phyloP scores from a whole-genome alignment of 164 flowering plant genomes.

The Aristolochia californica region DNA sequence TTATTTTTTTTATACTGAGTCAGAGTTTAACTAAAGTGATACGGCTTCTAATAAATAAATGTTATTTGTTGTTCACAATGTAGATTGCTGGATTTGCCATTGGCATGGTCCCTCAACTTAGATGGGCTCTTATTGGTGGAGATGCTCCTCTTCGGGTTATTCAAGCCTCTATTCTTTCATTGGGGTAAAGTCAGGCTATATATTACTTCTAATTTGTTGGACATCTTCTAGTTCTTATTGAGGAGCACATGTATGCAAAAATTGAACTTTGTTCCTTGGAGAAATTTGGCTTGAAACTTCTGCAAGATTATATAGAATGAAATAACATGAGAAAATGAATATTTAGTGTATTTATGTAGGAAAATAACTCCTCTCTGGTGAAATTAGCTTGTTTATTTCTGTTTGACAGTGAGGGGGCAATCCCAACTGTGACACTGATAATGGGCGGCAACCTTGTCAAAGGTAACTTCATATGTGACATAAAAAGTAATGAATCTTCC shows the following conservation, averaged over 20 bases:
- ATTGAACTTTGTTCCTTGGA: too few relatives aligned
- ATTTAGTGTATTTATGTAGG: too few relatives aligned
- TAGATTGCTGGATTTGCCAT: slow-evolving; percentile 52
- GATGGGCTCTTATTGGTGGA: slow-evolving; percentile 41
- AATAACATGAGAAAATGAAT: background rate
- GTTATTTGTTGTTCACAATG: slow-evolving; percentile 7
- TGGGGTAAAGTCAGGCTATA: slow-evolving; percentile 34
- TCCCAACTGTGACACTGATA: slow-evolving; percentile 53
- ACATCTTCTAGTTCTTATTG: background rate
- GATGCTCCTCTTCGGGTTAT: slow-evolving; percentile 62
- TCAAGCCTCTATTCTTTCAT: slow-evolving; percentile 37
- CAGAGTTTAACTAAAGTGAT: background rate
- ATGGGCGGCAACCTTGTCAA: slow-evolving; percentile 62
- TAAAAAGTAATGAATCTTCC: background rate
- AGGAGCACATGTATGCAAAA: background rate
- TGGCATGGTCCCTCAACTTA: slow-evolving; percentile 43
- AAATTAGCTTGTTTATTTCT: slow-evolving; percentile 3
- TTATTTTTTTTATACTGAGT: background rate
- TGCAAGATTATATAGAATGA: background rate
- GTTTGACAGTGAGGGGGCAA: slow-evolving; percentile 54
- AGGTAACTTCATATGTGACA: slow-evolving; percentile 24
- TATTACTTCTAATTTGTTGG: background rate
- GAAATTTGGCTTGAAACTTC: too few relatives aligned
- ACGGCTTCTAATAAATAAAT: background rate
- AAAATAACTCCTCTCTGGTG: background rate